Base-by-base conservation (phyloP, 495 filamentous ascomycete genomes). In the Penicillium mononematosum region DNA sequence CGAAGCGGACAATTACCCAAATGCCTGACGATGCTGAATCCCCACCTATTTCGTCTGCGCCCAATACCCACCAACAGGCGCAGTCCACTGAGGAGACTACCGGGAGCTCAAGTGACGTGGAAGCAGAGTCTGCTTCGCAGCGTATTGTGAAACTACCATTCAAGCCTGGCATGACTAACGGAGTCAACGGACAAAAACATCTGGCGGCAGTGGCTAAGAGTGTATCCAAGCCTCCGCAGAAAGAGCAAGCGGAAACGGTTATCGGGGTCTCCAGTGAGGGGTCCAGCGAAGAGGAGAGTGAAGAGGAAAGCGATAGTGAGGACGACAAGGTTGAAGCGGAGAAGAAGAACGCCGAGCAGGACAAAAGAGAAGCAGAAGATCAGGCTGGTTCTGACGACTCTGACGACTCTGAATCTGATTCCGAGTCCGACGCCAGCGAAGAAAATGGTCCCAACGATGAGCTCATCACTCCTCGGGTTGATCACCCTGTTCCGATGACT, bases 281-380 rank as follows among this genome's bases (percentile, higher is more conserved):
- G 36, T 48, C 56, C 8, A 55, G 52, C 14, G 58, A 56, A 22
- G 45, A 45, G 16, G 44, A 25, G 24, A 55, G 52, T 11, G 58
- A 56, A 22, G 45, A 42, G 16, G 41, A 34, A 7, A 39, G 32
- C 7, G 55, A 52, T 7, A 50, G 55, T 12, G 32, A 56, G 11
- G 41, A 60, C 16, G 45, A 56, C 4, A 55, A 58, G 14, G n/a
- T 27, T n/a, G 36, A 19, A 38, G 31, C 34, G 20, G 48, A 42
- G n/a, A 52, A 42, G 24, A 52, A 52, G 36, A 39, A 7, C 3
- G 17, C 2, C 4, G 9, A 29, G 51, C 27, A 34, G 22, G 45
- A 48, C 19, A 1, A 34, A 2, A 34, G 14, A 1, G 51, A 34
- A 4, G 17, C 19, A 1, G 57, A 55, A 12, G 27, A 52, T 10